phyloP scores from a whole-genome alignment of 768 basidiomycete genomes.

The Pholiota microspora region DNA sequence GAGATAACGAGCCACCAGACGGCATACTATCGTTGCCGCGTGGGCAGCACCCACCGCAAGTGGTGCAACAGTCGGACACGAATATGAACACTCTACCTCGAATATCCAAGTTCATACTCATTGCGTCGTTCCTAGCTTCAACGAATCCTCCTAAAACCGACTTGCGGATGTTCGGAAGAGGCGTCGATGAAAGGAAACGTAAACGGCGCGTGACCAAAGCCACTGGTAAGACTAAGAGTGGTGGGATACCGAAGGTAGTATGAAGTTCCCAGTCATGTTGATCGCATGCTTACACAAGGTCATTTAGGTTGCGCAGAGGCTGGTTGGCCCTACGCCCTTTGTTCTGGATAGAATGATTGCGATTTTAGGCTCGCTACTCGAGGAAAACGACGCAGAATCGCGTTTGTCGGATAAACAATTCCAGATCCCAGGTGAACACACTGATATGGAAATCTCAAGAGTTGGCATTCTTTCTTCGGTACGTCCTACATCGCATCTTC shows the following conservation, averaged over 20 bases:
- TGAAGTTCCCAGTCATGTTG: background rate
- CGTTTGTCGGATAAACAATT: slow-evolving; percentile 46
- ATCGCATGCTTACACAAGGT: background rate
- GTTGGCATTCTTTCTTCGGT: slow-evolving; percentile 61
- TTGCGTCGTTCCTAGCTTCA: slow-evolving; percentile 80
- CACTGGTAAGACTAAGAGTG: slow-evolving; percentile 36
- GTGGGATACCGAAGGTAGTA: slow-evolving; percentile 43
- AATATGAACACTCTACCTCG: slow-evolving; percentile 45
- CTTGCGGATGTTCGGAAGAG: slow-evolving; percentile 79
- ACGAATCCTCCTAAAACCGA: slow-evolving; percentile 83
- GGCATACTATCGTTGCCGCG: slow-evolving; percentile 35
- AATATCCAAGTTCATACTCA: slow-evolving; percentile 71
- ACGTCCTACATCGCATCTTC: slow-evolving; percentile 23
- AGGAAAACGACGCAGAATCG: slow-evolving; percentile 64
- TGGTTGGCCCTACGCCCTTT: slow-evolving; percentile 77
- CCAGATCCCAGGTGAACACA: slow-evolving; percentile 63
- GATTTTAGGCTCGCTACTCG: slow-evolving; percentile 73
- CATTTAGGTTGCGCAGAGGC: slow-evolving; percentile 65
- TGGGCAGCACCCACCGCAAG: slow-evolving; percentile 1
- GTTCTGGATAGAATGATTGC: slow-evolving; percentile 78
- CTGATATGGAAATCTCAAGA: slow-evolving; percentile 69
- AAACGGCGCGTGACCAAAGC: slow-evolving; percentile 44
- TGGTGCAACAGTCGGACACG: slow-evolving; percentile 12
- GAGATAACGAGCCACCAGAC: slow-evolving; percentile 43
- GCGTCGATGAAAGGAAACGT: slow-evolving; percentile 61